Conservation (phyloP, 345 rosid genomes). For the Zanthoxylum bungeanum region DNA sequence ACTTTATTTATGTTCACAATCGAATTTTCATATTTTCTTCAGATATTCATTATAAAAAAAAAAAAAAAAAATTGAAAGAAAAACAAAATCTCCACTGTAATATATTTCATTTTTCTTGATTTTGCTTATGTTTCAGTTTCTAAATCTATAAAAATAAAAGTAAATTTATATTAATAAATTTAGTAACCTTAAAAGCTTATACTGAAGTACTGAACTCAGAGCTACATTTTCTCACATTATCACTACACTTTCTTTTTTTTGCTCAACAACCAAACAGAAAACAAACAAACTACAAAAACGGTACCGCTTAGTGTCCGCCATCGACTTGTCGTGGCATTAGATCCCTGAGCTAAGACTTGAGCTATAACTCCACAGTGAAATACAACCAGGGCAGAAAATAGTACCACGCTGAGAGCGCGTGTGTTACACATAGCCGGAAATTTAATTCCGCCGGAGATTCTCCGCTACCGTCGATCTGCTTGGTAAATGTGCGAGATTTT, state of each 20-base stretch:
- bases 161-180: background rate
- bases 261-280: constrained; percentile 5
- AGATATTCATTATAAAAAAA: background rate
- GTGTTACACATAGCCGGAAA: constrained; percentile 40
- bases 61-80: background rate
- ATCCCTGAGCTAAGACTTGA: constrained; percentile 57
- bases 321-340: constrained; percentile 31
- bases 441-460: constrained; percentile 17
- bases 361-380: constrained; percentile 25
- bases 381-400: constrained; percentile 24
- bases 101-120: background rate
- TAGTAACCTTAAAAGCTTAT: background rate
- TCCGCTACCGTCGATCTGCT: background rate
- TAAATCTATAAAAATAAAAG: background rate
- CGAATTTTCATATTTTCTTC: background rate
- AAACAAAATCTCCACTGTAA: background rate
- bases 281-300: constrained; percentile 8
- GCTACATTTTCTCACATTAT: background rate
- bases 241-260: background rate
- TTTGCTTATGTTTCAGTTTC: background rate
- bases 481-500: background rate
- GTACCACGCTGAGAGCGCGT: constrained; percentile 25
- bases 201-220: background rate
- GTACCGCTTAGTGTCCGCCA: constrained; percentile 61
- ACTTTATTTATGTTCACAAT: background rate